Conservation (phyloP, 306 rosid species). For the Lotus japonicus region DNA sequence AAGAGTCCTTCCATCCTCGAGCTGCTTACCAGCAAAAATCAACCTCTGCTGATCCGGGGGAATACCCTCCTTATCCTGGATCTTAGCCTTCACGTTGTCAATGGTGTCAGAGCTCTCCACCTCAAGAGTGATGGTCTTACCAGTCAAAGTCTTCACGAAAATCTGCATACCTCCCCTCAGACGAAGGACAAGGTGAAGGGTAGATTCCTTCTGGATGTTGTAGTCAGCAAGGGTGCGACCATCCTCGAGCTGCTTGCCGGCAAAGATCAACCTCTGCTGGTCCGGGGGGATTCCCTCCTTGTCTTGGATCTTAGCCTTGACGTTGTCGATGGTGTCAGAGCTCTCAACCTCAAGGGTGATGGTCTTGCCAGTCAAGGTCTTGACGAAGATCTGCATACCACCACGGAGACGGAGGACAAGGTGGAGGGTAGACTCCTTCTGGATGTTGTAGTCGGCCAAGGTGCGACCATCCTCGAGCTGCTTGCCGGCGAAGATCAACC, state of each 20-base stretch:
- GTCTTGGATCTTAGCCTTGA: slow-evolving; percentile 63
- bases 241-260: slow-evolving; percentile 58
- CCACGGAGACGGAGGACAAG: slow-evolving; percentile 63
- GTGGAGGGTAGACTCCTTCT: slow-evolving; percentile 71
- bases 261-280: slow-evolving; percentile 70
- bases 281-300: slow-evolving; percentile 70
- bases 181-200: slow-evolving; percentile 59
- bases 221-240: slow-evolving; percentile 54
- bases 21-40: slow-evolving; percentile 58
- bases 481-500: slow-evolving; percentile 63
- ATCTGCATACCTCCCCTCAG: slow-evolving; percentile 67
- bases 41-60: slow-evolving; percentile 71
- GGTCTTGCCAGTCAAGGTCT: slow-evolving; percentile 53
- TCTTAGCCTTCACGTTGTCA: slow-evolving; percentile 58
- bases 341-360: slow-evolving; percentile 59
- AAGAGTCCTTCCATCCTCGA: slow-evolving; percentile 55
- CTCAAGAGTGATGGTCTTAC: slow-evolving; percentile 62
- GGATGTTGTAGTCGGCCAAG: slow-evolving; percentile 59
- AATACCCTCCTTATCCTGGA: slow-evolving; percentile 62
- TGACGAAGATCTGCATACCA: slow-evolving; percentile 66
- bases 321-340: slow-evolving; percentile 63
- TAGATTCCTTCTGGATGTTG: slow-evolving; percentile 67
- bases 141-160: slow-evolving; percentile 53
- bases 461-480: slow-evolving; percentile 69
- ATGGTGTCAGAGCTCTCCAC: slow-evolving; percentile 65